phyloP scores from a whole-genome alignment of 1,139 yeast species.

The Arxiozyma slooffiae region DNA sequence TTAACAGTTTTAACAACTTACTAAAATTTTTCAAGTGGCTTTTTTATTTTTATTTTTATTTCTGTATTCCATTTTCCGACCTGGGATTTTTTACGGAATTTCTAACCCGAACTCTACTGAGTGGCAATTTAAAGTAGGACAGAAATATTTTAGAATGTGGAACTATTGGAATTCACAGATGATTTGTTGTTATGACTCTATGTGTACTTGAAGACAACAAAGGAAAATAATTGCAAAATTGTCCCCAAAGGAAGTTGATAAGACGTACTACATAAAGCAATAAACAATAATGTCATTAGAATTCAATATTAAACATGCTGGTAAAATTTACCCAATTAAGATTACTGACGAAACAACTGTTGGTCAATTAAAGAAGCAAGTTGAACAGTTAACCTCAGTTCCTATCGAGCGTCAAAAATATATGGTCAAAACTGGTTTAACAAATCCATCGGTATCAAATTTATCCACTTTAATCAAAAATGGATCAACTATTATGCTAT shows the following conservation, averaged over 20 bases:
- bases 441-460: slow-evolving; percentile 48
- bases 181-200: no score
- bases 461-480: slow-evolving; percentile 39
- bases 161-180: no score
- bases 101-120: background rate
- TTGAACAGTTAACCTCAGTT: slow-evolving; percentile 65
- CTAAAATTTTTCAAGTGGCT: background rate
- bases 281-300: slow-evolving; percentile 1
- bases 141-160: no score
- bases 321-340: slow-evolving; percentile 65
- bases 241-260: no score
- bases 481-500: slow-evolving; percentile 69
- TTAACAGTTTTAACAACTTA: background rate
- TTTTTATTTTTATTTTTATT: no score
- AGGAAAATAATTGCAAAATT: no score
- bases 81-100: background rate
- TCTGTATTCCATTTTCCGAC: background rate
- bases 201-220: no score
- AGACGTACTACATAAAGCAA: no score
- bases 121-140: background rate
- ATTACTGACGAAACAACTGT: slow-evolving; percentile 53
- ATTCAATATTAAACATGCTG: slow-evolving; percentile 64
- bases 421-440: slow-evolving; percentile 75
- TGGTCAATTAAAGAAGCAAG: slow-evolving; percentile 57
- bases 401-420: slow-evolving; percentile 86